phyloP scores from a whole-genome alignment of 2,329 filamentous ascomycete genomes.

The Sarocladiaceae sp. region DNA sequence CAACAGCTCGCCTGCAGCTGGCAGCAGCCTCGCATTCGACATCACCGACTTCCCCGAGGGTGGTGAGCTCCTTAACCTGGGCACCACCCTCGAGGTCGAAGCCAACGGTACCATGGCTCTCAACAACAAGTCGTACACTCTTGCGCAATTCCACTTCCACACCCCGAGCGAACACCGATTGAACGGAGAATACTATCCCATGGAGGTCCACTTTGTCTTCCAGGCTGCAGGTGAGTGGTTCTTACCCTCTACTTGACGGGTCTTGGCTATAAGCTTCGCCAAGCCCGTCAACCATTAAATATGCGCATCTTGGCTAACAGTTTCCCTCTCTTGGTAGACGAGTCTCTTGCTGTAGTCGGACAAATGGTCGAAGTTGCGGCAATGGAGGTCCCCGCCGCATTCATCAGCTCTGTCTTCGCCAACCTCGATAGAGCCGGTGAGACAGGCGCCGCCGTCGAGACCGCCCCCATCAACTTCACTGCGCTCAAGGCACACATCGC shows the following conservation, averaged over 20 bases:
- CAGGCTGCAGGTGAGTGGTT: slow-evolving; percentile 23
- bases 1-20: slow-evolving; percentile 17
- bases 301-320: slow-evolving; percentile 1
- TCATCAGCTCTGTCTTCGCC: slow-evolving; percentile 28
- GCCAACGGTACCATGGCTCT: slow-evolving; percentile 40
- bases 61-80: slow-evolving; percentile 40
- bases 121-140: slow-evolving; percentile 31
- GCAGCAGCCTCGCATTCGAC: slow-evolving; percentile 21
- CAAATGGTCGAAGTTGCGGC: slow-evolving; percentile 30
- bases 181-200: slow-evolving; percentile 32
- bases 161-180: slow-evolving; percentile 53
- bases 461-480: slow-evolving; percentile 33
- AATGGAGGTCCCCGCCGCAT: slow-evolving; percentile 15
- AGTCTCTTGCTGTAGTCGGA: slow-evolving; percentile 27
- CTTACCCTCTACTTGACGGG: background rate
- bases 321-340: slow-evolving; percentile 11
- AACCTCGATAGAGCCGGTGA: slow-evolving; percentile 31
- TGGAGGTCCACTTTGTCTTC: slow-evolving; percentile 39
- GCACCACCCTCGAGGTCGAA: slow-evolving; percentile 41
- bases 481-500: slow-evolving; percentile 30
- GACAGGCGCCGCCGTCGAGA: slow-evolving; percentile 28
- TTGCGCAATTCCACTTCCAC: slow-evolving; percentile 55
- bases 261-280: background rate
- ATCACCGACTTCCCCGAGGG: slow-evolving; percentile 27
- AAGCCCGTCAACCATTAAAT: background rate